Percentiles rank a stretch among this genome's conserved stretches.
phyloP scores from a whole-genome alignment of 2,329 filamentous ascomycete genomes.

The Rutstroemia sp. region DNA sequence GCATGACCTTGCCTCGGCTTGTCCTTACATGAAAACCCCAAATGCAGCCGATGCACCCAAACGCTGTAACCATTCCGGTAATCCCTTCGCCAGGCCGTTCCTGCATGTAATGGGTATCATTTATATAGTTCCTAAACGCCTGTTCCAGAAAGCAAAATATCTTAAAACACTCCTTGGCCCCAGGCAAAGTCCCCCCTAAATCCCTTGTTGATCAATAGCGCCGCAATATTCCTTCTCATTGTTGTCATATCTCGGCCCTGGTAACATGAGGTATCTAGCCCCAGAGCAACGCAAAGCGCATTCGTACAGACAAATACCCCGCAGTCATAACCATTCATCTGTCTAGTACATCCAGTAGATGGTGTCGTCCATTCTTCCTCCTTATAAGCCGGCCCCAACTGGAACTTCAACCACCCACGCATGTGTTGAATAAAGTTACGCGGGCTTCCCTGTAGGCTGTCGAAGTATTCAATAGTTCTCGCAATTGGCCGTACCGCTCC shows the following conservation, averaged over 20 bases:
- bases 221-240: constrained; percentile 56
- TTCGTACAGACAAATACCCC: constrained; percentile 74
- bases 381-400: constrained; percentile 49
- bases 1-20: not conserved
- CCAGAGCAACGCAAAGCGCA: constrained; percentile 48
- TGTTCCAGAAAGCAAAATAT: constrained; percentile 9
- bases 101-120: constrained; percentile 19
- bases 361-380: constrained; percentile 51
- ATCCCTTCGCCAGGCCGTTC: not conserved
- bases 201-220: constrained; percentile 58
- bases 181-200: constrained; percentile 51
- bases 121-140: constrained; percentile 15
- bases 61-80: constrained; percentile 1
- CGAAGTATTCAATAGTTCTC: constrained; percentile 59
- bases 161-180: constrained; percentile 15
- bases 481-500: constrained; percentile 56
- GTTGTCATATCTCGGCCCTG: constrained; percentile 45
- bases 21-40: not conserved
- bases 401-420: constrained; percentile 48
- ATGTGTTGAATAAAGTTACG: constrained; percentile 35
- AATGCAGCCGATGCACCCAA: not conserved
- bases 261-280: constrained; percentile 38
- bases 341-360: constrained; percentile 43
- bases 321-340: constrained; percentile 66
- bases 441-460: constrained; percentile 48